A percentile compares a stretch with the other conserved stretches of the same genome.
Evolutionary conservation across 2,329 filamentous ascomycete species (phyloP).

Genomic region (Grosmannia clavigera): DNA sequence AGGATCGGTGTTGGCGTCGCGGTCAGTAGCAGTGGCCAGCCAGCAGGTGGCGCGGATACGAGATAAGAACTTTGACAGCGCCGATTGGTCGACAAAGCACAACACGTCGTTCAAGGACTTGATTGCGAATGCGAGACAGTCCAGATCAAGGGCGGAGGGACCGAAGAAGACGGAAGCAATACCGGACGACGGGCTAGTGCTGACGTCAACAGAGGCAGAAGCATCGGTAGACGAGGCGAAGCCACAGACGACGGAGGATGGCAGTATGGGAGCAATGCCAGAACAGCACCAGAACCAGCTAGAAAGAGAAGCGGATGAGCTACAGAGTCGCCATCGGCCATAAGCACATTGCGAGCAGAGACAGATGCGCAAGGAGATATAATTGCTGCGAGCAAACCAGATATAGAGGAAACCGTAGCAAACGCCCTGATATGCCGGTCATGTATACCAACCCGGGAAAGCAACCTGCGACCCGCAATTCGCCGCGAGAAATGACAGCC

Average conservation of each 20-base stretch:
- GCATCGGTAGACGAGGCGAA: background rate
- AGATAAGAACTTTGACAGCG: conserved; percentile 78
- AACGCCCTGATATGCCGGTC: background rate
- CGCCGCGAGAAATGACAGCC: background rate
- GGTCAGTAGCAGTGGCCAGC: conserved; percentile 11
- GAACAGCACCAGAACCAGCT: background rate
- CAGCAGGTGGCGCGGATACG: conserved; percentile 45
- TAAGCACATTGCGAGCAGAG: background rate
- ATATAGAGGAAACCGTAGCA: background rate
- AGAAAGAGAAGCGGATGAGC: background rate
- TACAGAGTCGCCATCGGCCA: background rate
- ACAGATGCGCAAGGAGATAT: background rate
- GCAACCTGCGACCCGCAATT: background rate
- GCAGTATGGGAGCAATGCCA: background rate
- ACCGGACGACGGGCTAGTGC: background rate
- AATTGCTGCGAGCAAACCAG: background rate
- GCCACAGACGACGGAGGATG: too few relatives aligned
- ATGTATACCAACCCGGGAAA: background rate
- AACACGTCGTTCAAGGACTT: conserved; percentile 64
- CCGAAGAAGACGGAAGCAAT: background rate
- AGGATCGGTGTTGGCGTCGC: conserved; percentile 1
- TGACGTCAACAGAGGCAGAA: background rate
- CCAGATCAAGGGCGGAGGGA: conserved; percentile 26
- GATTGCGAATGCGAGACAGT: conserved; percentile 61
- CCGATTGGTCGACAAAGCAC: conserved; percentile 62